Base-by-base conservation (phyloP, 345 rosid genomes). In the Diplotaxis tenuifolia region DNA sequence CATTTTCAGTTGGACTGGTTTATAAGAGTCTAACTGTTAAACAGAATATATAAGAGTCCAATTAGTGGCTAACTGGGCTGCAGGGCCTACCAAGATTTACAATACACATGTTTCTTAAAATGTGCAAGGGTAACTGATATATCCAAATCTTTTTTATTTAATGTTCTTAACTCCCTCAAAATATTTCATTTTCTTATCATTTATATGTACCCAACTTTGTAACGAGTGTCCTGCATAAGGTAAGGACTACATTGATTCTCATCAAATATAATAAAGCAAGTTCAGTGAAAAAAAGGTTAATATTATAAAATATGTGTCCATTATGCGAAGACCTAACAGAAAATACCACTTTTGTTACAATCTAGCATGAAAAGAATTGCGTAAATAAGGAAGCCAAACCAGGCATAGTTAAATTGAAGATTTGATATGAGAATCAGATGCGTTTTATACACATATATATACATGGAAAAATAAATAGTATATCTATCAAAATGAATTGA, bases 31-130 rank as follows among this genome's bases (percentile, higher is more conserved):
- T 49, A 54, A 72, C 45, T 3, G 6, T 40, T 40, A 12, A 10
- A 53, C 60, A 61, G 15, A 49, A 8, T 50, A 49, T 15, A 16
- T 20, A 38, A 42, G 59, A 57, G 36, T 65, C 72, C 18, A 49
- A 34, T 7, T 49, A 22, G 14, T 59, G 16, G 12, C 12, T 16
- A 67, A 59, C 6, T 67, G 73, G 62, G 68, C 68, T 74, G 31
- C 68, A 67, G 14, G 62, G 73, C 73, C 67, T 59, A 25, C 32
- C 27, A 55, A 16, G 31, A 64, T n/a, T n/a, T n/a, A n/a, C n/a
- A 29, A 40, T 23, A 34, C 56, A 18, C 62, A 63, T 23, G 62
- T 47, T 52, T 52, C 49, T 60, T 14, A 42, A n/a, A 45, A 58
- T 45, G 7, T 57, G 40, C 18, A 25, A 10, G 28, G 58, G 58